phyloP scores from a whole-genome alignment of 2,329 filamentous ascomycete genomes.

The Diaporthe capsici region DNA sequence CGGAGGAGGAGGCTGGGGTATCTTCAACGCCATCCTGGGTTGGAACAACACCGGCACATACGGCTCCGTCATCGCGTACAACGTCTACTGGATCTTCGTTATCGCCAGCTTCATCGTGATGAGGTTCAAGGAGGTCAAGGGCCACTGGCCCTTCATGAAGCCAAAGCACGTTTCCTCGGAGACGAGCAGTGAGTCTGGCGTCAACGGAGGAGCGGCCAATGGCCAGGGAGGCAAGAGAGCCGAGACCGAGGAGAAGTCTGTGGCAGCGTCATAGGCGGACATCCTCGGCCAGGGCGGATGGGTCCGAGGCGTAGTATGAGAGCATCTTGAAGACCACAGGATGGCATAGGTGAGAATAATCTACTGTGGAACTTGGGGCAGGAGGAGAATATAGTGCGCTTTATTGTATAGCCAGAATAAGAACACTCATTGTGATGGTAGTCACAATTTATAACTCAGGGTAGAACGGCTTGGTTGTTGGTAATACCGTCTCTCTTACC shows the following conservation, averaged over 20 bases:
- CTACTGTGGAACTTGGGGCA: background rate
- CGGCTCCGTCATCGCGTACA: conserved; percentile 77
- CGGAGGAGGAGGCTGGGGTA: conserved; percentile 78
- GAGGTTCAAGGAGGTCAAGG: conserved; percentile 64
- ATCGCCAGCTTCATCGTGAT: conserved; percentile 69
- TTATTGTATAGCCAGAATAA: too few relatives aligned
- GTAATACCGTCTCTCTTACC: too few relatives aligned
- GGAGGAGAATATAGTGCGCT: background rate
- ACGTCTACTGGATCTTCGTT: conserved; percentile 76
- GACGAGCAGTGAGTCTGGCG: conserved; percentile 27
- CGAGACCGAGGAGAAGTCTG: conserved; percentile 29
- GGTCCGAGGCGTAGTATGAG: background rate
- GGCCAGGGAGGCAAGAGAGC: conserved; percentile 1
- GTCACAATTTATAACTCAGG: background rate
- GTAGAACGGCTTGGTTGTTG: too few relatives aligned
- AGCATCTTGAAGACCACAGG: background rate
- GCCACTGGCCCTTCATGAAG: conserved; percentile 39
- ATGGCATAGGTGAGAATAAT: background rate
- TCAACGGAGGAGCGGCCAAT: background rate
- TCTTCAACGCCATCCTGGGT: conserved; percentile 80
- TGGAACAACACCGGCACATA: conserved; percentile 80
- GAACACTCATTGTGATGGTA: background rate
- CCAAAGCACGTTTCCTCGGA: conserved; percentile 24
- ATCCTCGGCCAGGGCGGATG: too few relatives aligned
- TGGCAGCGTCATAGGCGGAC: background rate